These are phyloP conservation scores for Macrocybe gigantea DNA, from an alignment of 768 basidiomycete genomes.

Conservation along the genomic window DNA sequence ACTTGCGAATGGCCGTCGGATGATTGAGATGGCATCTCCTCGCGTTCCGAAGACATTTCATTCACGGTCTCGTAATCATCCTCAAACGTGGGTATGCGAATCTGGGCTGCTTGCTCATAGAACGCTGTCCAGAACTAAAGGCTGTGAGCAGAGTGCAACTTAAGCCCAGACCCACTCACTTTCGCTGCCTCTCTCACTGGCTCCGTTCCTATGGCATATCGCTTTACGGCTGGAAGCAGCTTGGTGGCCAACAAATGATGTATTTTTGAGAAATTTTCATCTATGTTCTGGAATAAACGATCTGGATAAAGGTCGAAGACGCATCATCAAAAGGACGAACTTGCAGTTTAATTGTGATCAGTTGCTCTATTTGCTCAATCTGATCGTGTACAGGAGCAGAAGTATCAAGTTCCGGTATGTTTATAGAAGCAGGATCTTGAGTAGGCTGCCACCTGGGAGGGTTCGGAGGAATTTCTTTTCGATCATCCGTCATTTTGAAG, in stretches of 20 bases:
- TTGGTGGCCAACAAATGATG: conserved; percentile 78
- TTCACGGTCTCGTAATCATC: conserved; percentile 61
- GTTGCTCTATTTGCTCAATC: conserved; percentile 92
- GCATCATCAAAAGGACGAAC: conserved; percentile 27
- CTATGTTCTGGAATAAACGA: conserved; percentile 59
- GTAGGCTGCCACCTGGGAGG: conserved; percentile 64
- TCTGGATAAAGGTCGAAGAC: background rate
- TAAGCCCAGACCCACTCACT: conserved; percentile 36
- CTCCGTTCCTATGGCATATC: conserved; percentile 82
- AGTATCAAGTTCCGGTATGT: conserved; percentile 68
- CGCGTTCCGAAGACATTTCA: conserved; percentile 40
- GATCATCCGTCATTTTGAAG: conserved; percentile 21
- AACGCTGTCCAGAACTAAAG: conserved; percentile 93
- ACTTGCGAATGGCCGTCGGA: conserved; percentile 14
- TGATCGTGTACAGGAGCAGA: conserved; percentile 70
- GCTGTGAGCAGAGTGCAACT: background rate
- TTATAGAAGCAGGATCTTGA: conserved; percentile 55
- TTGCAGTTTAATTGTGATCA: conserved; percentile 90
- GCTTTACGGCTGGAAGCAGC: conserved; percentile 84
- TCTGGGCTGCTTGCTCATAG: conserved; percentile 90
- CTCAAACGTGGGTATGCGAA: conserved; percentile 63
- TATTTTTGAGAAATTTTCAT: conserved; percentile 88
- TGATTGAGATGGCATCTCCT: conserved; percentile 20
- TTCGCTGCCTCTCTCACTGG: conserved; percentile 88
- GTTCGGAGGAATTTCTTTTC: conserved; percentile 46